These are phyloP conservation scores for Xylaria arbuscula DNA, from an alignment of 2,329 filamentous ascomycete species.

Conservation along the genomic window DNA sequence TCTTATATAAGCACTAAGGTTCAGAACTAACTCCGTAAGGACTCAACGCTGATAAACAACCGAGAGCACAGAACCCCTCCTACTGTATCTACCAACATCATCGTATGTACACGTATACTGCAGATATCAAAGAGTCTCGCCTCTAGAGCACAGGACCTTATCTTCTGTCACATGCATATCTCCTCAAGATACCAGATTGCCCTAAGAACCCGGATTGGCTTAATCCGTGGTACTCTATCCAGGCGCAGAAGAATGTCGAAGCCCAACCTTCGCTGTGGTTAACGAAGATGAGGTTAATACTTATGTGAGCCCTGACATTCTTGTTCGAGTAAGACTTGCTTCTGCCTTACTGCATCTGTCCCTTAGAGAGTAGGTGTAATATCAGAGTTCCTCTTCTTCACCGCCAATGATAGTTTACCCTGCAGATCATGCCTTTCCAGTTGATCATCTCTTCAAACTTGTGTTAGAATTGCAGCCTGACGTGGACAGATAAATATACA, in stretches of 20 bases:
- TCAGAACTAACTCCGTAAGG: slow-evolving; percentile 3
- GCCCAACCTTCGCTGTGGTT: not conserved
- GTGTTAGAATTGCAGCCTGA: not conserved
- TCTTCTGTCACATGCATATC: slow-evolving; percentile 10
- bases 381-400: not conserved
- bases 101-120: not conserved
- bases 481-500: not conserved
- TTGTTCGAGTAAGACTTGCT: not conserved
- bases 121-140: not conserved
- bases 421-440: not conserved
- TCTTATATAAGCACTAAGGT: slow-evolving; percentile 14
- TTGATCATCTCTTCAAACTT: not conserved
- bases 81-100: not conserved
- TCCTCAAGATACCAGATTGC: not conserved
- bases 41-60: not conserved
- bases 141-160: too few relatives aligned
- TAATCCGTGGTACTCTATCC: not conserved
- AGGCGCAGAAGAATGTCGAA: not conserved
- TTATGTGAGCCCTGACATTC: not conserved
- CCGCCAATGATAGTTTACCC: not conserved
- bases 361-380: not conserved
- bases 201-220: not conserved
- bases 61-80: not conserved
- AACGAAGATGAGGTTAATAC: not conserved
- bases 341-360: not conserved